A percentile compares a stretch with the other conserved stretches of the same genome.
phyloP scores from a whole-genome alignment of 345 rosid species.

The Rhodomyrtus tomentosa region DNA sequence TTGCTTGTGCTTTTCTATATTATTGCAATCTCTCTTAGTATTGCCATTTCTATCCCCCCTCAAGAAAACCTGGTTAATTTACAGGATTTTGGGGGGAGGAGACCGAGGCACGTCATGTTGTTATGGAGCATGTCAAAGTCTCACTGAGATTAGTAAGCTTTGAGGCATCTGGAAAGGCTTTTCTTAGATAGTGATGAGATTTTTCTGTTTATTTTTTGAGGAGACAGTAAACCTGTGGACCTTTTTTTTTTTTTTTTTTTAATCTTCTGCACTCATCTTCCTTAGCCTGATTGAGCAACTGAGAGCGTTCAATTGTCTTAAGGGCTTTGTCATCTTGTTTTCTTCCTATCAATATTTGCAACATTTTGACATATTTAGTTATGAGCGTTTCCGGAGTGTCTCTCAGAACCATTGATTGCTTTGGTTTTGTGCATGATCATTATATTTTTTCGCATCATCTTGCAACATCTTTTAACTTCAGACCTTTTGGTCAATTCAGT shows the following conservation, averaged over 20 bases:
- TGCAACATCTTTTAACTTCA: not conserved
- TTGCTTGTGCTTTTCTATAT: not conserved
- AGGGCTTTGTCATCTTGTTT: not conserved
- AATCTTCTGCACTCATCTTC: not conserved
- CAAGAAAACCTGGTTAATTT: not conserved
- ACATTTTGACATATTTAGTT: not conserved
- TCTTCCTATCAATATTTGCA: not conserved
- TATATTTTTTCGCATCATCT: not conserved
- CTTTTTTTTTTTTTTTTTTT: too few relatives aligned
- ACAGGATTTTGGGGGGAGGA: conserved; percentile 68
- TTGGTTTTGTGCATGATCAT: not conserved
- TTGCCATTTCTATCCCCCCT: not conserved
- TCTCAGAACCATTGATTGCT: not conserved
- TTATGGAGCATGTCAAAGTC: conserved; percentile 44
- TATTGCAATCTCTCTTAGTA: not conserved
- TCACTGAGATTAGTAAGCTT: conserved; percentile 9
- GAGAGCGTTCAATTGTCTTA: not conserved
- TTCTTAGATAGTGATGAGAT: not conserved
- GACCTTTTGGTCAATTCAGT: not conserved
- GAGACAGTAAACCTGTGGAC: not conserved
- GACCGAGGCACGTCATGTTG: conserved; percentile 36
- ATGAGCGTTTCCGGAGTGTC: not conserved
- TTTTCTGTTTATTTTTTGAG: not conserved
- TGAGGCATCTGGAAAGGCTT: not conserved
- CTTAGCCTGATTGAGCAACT: not conserved